Conservation (phyloP, 805 yeast genomes). For the Candida montana region DNA sequence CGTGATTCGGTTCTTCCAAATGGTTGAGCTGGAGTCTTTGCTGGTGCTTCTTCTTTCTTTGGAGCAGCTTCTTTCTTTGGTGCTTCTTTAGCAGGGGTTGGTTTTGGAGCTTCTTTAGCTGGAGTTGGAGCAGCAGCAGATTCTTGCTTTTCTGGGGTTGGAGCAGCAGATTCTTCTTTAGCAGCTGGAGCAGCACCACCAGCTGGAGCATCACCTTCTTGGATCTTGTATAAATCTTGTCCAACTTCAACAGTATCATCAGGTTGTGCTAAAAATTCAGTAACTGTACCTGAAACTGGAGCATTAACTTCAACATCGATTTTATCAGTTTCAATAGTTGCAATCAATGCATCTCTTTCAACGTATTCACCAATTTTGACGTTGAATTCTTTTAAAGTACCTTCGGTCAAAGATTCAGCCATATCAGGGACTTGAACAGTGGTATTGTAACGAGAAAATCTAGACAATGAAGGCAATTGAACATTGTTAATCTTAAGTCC, state of each 20-base stretch:
- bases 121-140: slow-evolving; percentile 16
- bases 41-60: slow-evolving; percentile 22
- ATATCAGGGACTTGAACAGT: slow-evolving; percentile 84
- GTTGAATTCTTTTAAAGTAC: slow-evolving; percentile 70
- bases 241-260: slow-evolving; percentile 97
- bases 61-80: slow-evolving; percentile 23
- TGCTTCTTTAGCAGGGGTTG: slow-evolving; percentile 21
- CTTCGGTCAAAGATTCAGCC: slow-evolving; percentile 98
- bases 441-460: slow-evolving; percentile 30
- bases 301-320: slow-evolving; percentile 96
- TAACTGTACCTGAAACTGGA: slow-evolving; percentile 85
- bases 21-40: slow-evolving; percentile 23
- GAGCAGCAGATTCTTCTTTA: not conserved
- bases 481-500: slow-evolving; percentile 7
- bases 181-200: slow-evolving; percentile 31
- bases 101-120: slow-evolving; percentile 16
- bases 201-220: slow-evolving; percentile 67
- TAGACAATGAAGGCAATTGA: slow-evolving; percentile 10
- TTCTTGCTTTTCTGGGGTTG: slow-evolving; percentile 18
- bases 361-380: slow-evolving; percentile 86
- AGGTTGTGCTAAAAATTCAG: slow-evolving; percentile 72
- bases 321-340: slow-evolving; percentile 97
- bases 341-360: slow-evolving; percentile 80
- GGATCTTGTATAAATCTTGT: slow-evolving; percentile 83
- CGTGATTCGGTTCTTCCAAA: slow-evolving; percentile 84